Evolutionary conservation across 345 rosid genomes (phyloP), one percentile per base, ranked within the genome.

Genomic region (Adansonia digitata): DNA sequence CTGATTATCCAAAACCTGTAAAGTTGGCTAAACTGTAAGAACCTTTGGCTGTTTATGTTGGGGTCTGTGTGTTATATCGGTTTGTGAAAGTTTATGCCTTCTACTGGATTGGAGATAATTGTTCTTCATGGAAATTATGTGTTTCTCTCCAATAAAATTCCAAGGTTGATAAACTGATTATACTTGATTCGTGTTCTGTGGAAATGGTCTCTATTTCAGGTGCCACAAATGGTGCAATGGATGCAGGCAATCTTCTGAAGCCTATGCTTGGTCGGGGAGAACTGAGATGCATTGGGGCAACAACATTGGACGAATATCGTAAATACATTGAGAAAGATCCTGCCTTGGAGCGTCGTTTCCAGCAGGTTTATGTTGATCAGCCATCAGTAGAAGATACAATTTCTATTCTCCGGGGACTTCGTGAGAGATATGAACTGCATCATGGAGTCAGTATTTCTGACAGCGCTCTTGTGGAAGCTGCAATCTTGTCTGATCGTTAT

Each of bases 241-340:
- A 96, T 82, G 99, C 98, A 18, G 97, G 99, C 64, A 96, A 93
- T 82, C 87, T 96, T 66, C 83, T 96, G 87, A 96, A 96, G 78
- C 99, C 99, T 7, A 96, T 96, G 99, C 94, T 96, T 79, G 98
- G 99, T 79, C 84, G 99, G 12, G 99, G 99, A 27, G 99, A 96
- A 81, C 74, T 96, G 78, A 89, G 97, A 26, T 96, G 99, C 67
- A 96, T 96, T 46, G 99, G 98, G 73, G 99, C 99, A 57, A 93
- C 99, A 20, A 96, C 99, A 5, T 82, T 96, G 76, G 98, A 96
- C 74, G 99, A 96, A 77, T 93, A 90, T 75, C 93, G 97, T 11
- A 96, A 96, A 83, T 96, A 93, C 83, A 96, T 96, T 14, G 98
- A 96, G 88, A 93, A 96, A 81, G 99, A 96, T 84, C 98, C 98